Conservation (phyloP, 331 rosid species). For the Arachis monticola region DNA sequence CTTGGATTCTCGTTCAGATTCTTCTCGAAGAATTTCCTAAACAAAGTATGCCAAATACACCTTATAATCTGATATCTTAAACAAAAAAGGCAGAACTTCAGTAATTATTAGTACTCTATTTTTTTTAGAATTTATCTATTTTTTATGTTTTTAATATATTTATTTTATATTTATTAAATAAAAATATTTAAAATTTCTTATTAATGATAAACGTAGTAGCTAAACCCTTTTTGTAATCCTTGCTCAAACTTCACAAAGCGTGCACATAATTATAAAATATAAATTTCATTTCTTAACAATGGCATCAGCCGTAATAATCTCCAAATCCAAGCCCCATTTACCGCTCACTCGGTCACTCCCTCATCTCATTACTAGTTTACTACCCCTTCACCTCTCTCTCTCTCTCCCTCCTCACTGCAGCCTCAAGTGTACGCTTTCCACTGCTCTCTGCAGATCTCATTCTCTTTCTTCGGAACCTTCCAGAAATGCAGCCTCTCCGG, state of each 20-base stretch:
- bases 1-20: neutral
- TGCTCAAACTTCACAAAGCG: too few relatives aligned
- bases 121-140: too few relatives aligned
- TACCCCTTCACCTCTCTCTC: neutral
- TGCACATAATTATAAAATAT: neutral
- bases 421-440: neutral
- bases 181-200: too few relatives aligned
- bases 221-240: too few relatives aligned
- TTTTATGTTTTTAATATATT: too few relatives aligned
- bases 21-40: slow-evolving; percentile 2
- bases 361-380: neutral
- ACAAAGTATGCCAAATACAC: neutral
- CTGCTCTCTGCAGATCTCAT: slow-evolving; percentile 27
- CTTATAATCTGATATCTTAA: neutral
- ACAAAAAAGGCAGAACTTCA: too few relatives aligned
- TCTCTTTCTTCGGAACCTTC: slow-evolving; percentile 28
- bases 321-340: slow-evolving; percentile 29
- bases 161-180: too few relatives aligned
- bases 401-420: neutral
- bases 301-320: slow-evolving; percentile 49
- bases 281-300: neutral
- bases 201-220: too few relatives aligned
- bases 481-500: slow-evolving; percentile 55
- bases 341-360: too few relatives aligned
- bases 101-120: too few relatives aligned